A percentile compares a stretch with the other conserved stretches of the same genome.
These are phyloP conservation scores for Zygoascus ofunaensis DNA, from an alignment of 805 yeast genomes.

Conservation along the genomic window DNA sequence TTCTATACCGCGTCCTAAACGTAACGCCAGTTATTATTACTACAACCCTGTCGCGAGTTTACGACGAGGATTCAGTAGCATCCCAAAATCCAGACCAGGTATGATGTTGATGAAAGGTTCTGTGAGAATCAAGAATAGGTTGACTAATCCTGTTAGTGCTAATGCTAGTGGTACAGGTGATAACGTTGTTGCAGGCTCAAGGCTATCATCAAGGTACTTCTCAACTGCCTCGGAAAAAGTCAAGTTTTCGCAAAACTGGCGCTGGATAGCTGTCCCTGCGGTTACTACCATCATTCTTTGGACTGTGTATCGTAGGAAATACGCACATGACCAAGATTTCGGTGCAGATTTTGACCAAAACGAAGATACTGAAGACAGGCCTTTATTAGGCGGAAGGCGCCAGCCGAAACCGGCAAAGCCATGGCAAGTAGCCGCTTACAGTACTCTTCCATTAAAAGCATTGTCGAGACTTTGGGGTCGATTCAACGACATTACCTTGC, in stretches of 20 bases:
- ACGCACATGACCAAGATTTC: slow-evolving; percentile 7
- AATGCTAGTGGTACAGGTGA: not conserved
- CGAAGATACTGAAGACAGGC: slow-evolving; percentile 4
- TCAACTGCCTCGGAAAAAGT: slow-evolving; percentile 2
- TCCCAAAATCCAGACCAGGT: slow-evolving; percentile 12
- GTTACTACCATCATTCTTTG: slow-evolving; percentile 18
- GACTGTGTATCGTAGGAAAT: slow-evolving; percentile 11
- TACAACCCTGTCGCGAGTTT: slow-evolving; percentile 19
- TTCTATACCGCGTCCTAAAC: slow-evolving; percentile 19
- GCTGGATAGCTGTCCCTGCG: slow-evolving; percentile 23
- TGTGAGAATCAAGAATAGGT: not conserved
- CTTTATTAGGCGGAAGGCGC: not conserved
- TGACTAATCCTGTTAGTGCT: not conserved
- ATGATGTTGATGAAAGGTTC: slow-evolving; percentile 4
- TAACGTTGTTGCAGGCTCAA: not conserved
- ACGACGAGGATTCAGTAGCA: slow-evolving; percentile 17
- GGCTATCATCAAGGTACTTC: not conserved
- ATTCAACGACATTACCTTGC: slow-evolving; percentile 72
- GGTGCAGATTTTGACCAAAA: slow-evolving; percentile 6
- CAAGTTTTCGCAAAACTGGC: slow-evolving; percentile 7
- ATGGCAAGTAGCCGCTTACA: slow-evolving; percentile 85
- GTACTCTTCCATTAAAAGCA: slow-evolving; percentile 83
- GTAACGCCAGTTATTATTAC: slow-evolving; percentile 15
- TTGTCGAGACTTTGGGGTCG: slow-evolving; percentile 93
- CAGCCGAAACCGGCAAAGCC: slow-evolving; percentile 48